phyloP scores from a whole-genome alignment of 75 land plant species.

The Larix kaempferi region DNA sequence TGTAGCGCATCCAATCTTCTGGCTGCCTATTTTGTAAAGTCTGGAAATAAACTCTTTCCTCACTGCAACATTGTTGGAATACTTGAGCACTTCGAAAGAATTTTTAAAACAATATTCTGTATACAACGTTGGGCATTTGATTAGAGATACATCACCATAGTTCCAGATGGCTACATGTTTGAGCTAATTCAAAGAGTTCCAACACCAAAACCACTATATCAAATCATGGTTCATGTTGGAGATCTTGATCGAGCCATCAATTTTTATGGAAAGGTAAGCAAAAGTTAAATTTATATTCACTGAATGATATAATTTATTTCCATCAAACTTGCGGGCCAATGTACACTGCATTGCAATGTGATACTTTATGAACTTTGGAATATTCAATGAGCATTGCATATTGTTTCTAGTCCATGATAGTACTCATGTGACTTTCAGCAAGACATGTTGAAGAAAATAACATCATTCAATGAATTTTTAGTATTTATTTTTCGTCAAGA shows the following conservation, averaged over 20 bases:
- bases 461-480: not conserved
- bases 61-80: no score
- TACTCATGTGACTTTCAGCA: no score
- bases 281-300: not conserved
- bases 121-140: no score
- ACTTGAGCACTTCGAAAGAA: no score
- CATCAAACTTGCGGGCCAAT: not conserved
- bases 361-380: not conserved
- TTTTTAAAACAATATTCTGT: no score
- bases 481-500: not conserved
- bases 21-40: no score
- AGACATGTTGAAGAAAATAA: no score
- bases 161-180: conserved; percentile 84
- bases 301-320: not conserved
- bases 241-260: conserved; percentile 87
- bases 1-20: no score
- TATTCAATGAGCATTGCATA: not conserved
- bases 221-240: conserved; percentile 99
- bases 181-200: conserved; percentile 86
- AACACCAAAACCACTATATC: conserved; percentile 95
- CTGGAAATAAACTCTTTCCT: no score
- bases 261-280: conserved; percentile 76
- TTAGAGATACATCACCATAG: no score
- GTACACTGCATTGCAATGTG: not conserved
- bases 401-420: no score